These are phyloP conservation scores for Psilocybe azurescens DNA, from an alignment of 768 basidiomycete genomes.

Conservation along the genomic window DNA sequence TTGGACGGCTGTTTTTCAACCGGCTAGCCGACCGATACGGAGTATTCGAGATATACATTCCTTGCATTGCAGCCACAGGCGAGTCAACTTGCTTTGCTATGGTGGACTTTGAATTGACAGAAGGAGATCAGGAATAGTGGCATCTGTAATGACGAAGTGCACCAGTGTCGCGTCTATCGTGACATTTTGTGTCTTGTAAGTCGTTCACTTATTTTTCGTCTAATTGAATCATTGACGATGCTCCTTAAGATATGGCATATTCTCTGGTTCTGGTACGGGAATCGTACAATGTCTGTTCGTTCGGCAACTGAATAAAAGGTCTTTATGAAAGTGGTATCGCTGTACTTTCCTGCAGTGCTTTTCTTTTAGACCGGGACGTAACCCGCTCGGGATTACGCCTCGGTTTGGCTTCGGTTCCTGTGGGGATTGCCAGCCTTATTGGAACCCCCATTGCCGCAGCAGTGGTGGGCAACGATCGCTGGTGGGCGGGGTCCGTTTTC, in stretches of 20 bases:
- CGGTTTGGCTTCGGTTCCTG: constrained; percentile 3
- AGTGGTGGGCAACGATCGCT: constrained; percentile 3
- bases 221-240: no score
- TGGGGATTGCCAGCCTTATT: constrained; percentile 6
- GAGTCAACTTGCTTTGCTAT: background rate
- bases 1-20: constrained; percentile 3
- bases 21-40: constrained; percentile 6
- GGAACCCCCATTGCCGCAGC: constrained; percentile 6
- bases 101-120: no score
- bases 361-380: background rate
- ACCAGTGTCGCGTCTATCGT: background rate
- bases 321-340: background rate
- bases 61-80: background rate
- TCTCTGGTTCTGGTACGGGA: background rate
- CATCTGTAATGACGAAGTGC: constrained; percentile 3
- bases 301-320: background rate
- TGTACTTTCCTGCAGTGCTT: constrained; percentile 3
- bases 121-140: background rate
- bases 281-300: background rate
- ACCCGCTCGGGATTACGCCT: background rate
- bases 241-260: constrained; percentile 1
- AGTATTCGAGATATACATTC: constrained; percentile 4
- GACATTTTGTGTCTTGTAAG: background rate
- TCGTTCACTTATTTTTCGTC: background rate
- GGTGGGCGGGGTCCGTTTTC: constrained; percentile 3